Conservation (phyloP, 768 basidiomycete genomes). For the Trametes cubensis region DNA sequence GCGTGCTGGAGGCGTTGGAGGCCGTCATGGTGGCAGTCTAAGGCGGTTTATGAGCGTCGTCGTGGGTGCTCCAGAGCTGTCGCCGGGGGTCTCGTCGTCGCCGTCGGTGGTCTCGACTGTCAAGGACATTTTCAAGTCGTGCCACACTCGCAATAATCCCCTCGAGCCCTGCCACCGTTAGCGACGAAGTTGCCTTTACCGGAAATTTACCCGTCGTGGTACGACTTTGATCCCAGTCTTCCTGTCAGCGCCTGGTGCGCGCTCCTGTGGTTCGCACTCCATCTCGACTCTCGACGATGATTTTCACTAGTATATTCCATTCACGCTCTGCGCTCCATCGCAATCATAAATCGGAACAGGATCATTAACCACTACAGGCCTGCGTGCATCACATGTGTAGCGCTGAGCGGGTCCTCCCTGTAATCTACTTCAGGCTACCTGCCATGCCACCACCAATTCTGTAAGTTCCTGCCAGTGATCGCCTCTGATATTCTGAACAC, state of each 20-base stretch:
- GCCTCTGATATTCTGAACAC: too few relatives aligned
- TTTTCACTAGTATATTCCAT: too few relatives aligned
- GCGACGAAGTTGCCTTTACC: background rate
- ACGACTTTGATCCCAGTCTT: background rate
- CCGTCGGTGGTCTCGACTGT: conserved; percentile 22
- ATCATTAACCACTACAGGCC: too few relatives aligned
- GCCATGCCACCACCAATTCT: too few relatives aligned
- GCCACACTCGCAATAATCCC: conserved; percentile 7
- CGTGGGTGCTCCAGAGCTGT: conserved; percentile 19
- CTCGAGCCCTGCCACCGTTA: background rate
- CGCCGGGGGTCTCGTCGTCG: conserved; percentile 17
- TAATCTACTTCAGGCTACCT: too few relatives aligned
- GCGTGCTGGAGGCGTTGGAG: background rate
- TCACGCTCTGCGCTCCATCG: too few relatives aligned
- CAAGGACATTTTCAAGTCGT: conserved; percentile 16
- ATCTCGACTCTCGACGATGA: too few relatives aligned
- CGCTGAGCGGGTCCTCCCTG: too few relatives aligned
- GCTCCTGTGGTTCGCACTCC: background rate
- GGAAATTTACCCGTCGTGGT: background rate
- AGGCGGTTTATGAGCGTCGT: conserved; percentile 17
- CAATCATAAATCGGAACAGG: too few relatives aligned
- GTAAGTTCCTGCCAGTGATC: too few relatives aligned
- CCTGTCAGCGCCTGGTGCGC: background rate
- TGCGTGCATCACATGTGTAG: too few relatives aligned
- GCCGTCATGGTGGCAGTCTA: background rate